These are phyloP conservation scores for Claviceps sp. DNA, from an alignment of 2,329 filamentous ascomycete genomes.

Conservation along the genomic window DNA sequence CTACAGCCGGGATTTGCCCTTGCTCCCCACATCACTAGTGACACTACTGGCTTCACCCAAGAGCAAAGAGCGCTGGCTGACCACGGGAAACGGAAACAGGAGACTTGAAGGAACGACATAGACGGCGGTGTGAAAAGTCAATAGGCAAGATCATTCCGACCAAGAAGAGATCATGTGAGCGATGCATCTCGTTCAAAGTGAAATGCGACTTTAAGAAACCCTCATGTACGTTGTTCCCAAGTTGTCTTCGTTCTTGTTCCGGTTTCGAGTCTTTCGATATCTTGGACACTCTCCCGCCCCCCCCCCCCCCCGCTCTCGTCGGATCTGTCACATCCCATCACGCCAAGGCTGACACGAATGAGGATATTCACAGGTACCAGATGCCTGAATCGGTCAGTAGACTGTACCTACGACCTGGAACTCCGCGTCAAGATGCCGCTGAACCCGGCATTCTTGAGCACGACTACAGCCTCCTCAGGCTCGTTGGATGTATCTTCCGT, in stretches of 20 bases:
- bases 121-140: slow-evolving; percentile 6
- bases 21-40: background rate
- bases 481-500: slow-evolving; percentile 5
- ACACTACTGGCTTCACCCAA: background rate
- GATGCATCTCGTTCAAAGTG: slow-evolving; percentile 8
- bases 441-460: slow-evolving; percentile 6
- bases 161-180: slow-evolving; percentile 7
- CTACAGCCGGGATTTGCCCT: background rate
- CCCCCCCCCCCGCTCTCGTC: background rate
- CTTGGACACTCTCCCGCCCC: no score
- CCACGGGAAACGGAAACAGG: background rate
- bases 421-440: slow-evolving; percentile 7
- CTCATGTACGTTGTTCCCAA: slow-evolving; percentile 1
- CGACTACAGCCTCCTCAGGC: slow-evolving; percentile 3
- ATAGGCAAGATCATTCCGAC: slow-evolving; percentile 7
- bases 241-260: background rate
- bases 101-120: slow-evolving; percentile 6
- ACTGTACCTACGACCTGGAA: slow-evolving; percentile 6
- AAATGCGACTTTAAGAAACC: slow-evolving; percentile 7
- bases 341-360: background rate
- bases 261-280: no score
- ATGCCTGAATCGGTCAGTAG: slow-evolving; percentile 5
- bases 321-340: no score
- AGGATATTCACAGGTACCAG: slow-evolving; percentile 1
- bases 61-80: background rate